Base-by-base conservation (phyloP, 305 asterid species). In the Striga hermonthica region DNA sequence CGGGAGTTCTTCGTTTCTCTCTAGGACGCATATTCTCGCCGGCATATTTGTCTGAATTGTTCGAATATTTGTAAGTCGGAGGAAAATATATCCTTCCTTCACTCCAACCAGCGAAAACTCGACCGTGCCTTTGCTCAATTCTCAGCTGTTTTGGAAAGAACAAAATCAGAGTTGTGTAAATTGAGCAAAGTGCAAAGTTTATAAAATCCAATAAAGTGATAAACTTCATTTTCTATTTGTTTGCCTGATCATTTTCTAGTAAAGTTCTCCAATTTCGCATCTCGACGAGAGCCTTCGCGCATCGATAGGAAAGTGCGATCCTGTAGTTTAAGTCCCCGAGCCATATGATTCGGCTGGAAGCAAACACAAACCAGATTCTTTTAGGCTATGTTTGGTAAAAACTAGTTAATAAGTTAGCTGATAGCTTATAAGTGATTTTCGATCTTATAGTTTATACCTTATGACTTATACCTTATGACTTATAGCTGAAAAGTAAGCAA, bases 241-340 rank as follows among this genome's bases (percentile, higher is more conserved):
- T 64, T 81, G 76, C 98, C 91, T 91, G 98, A 70, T 91, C 98
- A 55, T 89, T 91, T 70, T 86, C 95, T 66, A 91, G 66, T 77
- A 91, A 78, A 45, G 85, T 92, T 76, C 82, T 81, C 98, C 98
- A 91, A 67, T 91, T 91, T 9, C 80, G 90, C 98, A 89, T 89
- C 78, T 91, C 96, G 9, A 91, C 94, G 11, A 91, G 86, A 38
- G 98, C 96, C 75, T 91, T 91, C 57, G 96, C 92, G 55, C 72
- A 81, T 63, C 95, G 92, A 70, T 89, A 91, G 52, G 96, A 78
- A 55, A 91, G 82, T 14, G 96, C 82, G 53, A 91, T 89, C 60
- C 98, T 76, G 58, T 91, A 91, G 76, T 91, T 91, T 86, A 91
- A 84, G 72, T 91, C 98, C 39, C 98, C 98, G 4, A 91, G 95